These are phyloP conservation scores for Lachnellula occidentalis DNA, from an alignment of 2,329 filamentous ascomycete genomes.

Conservation along the genomic window DNA sequence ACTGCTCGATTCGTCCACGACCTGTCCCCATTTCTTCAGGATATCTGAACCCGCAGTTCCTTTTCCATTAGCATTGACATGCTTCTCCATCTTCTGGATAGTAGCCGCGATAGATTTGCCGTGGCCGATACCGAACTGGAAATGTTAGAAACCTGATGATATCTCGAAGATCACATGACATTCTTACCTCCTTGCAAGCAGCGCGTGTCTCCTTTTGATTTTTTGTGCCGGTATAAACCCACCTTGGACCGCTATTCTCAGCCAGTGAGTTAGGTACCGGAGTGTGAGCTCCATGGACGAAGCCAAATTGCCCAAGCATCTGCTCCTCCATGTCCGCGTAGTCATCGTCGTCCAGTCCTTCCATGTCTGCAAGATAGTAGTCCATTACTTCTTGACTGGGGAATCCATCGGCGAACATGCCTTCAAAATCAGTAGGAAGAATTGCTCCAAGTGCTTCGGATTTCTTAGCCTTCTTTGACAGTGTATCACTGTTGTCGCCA, in stretches of 20 bases:
- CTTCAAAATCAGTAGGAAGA: background rate
- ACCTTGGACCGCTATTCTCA: constrained; percentile 3
- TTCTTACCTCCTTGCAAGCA: constrained; percentile 14
- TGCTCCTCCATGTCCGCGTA: background rate
- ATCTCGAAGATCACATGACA: background rate
- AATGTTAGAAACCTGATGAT: background rate
- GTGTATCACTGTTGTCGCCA: background rate
- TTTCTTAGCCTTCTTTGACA: background rate
- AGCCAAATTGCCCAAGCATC: background rate
- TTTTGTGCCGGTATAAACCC: constrained; percentile 14
- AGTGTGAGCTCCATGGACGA: constrained; percentile 9
- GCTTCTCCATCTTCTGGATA: constrained; percentile 12
- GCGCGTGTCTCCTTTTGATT: constrained; percentile 13
- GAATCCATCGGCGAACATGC: background rate
- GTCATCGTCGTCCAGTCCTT: background rate
- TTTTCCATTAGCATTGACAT: constrained; percentile 16
- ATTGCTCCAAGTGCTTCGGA: background rate
- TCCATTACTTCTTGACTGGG: background rate
- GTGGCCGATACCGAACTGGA: constrained; percentile 11
- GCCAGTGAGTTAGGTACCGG: background rate
- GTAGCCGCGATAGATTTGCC: constrained; percentile 14
- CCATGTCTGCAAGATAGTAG: background rate
- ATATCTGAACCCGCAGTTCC: constrained; percentile 3
- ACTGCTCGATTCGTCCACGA: background rate
- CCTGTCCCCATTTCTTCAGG: constrained; percentile 13